Base-by-base conservation (phyloP, 148 eudicot species). In the Beta vulgaris region DNA sequence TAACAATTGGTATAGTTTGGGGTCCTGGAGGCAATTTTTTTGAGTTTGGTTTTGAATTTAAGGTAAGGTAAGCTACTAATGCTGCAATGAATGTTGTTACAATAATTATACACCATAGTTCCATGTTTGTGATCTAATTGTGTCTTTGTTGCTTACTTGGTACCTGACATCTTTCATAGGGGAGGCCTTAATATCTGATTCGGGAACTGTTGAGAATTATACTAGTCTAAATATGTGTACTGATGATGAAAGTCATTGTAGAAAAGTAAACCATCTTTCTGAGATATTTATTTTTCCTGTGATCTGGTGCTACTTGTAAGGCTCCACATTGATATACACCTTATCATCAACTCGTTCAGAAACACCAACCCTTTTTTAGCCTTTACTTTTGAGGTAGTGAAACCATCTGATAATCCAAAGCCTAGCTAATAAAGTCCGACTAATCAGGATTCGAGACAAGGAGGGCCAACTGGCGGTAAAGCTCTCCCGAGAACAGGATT, bases 11-110 rank as follows among this genome's bases (percentile, higher is more conserved):
- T 4, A 69, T 4, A 65, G 48, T 34, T 10, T 8, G 58, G 0
- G 80, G 80, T 35, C 80, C 69, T 34, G 80, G 80, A 25, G 74
- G 74, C 54, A 15, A 19, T 19, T 76, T 54, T 11, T 44, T 76
- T 4, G 68, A 5, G 57, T 76, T 43, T 3, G 68, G 58, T 10
- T 68, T 68, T 2, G 65, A 28, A 28, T 0, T 0, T n/a, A 53
- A 57, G 2, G 67, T 55, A 7, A 67, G 11, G 25, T 40, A 67
- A 15, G 19, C 34, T 12, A 18, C 32, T 19, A 58, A 43, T 16
- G 62, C 32, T 42, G 73, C n/a, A 19, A 58, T 31, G 36, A 25
- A 32, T 42, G 55, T 34, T 57, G 58, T 68, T 51, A 69, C 19
- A 19, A 18, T 23, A 61, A 76, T 57, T 18, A 31, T 18, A 19